Conservation (phyloP, 768 basidiomycete genomes). For the Boletus pseudopeckii region DNA sequence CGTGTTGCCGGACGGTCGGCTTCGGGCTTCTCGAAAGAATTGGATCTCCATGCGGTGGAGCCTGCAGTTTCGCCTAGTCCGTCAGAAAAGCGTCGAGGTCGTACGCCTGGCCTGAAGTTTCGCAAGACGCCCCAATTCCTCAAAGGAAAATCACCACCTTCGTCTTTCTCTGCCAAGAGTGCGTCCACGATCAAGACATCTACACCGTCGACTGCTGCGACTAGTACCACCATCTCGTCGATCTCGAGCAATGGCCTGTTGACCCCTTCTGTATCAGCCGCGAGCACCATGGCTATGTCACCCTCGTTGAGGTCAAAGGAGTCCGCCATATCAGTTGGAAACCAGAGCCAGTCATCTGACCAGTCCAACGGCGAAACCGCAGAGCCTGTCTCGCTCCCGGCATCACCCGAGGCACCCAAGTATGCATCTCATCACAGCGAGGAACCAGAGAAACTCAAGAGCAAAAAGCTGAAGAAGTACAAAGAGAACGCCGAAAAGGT, state of each 20-base stretch:
- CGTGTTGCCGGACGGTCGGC: conserved; percentile 44
- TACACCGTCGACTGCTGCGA: conserved; percentile 42
- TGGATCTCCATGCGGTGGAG: conserved; percentile 41
- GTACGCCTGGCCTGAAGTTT: conserved; percentile 66
- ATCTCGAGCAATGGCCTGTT: conserved; percentile 48
- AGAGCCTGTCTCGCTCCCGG: conserved; percentile 22
- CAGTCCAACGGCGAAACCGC: conserved; percentile 56
- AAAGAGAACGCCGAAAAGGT: conserved; percentile 87
- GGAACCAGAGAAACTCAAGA: conserved; percentile 60
- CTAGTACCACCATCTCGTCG: conserved; percentile 34
- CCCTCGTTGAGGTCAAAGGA: conserved; percentile 81
- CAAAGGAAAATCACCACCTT: conserved; percentile 60
- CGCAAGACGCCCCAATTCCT: conserved; percentile 74
- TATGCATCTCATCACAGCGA: conserved; percentile 31
- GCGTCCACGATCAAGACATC: conserved; percentile 34
- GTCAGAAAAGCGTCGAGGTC: conserved; percentile 59
- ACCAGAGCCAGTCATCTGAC: conserved; percentile 68
- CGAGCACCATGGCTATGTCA: conserved; percentile 42
- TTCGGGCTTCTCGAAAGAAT: conserved; percentile 58
- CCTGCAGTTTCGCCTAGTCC: conserved; percentile 43
- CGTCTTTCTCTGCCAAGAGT: conserved; percentile 36
- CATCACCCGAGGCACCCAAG: conserved; percentile 33
- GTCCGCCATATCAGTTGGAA: conserved; percentile 70
- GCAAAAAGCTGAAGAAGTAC: conserved; percentile 79
- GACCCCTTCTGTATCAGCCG: conserved; percentile 61